These are phyloP conservation scores for Chytriomyces confervae DNA, from an alignment of 192 early-diverging fungal genomes.

Conservation along the genomic window DNA sequence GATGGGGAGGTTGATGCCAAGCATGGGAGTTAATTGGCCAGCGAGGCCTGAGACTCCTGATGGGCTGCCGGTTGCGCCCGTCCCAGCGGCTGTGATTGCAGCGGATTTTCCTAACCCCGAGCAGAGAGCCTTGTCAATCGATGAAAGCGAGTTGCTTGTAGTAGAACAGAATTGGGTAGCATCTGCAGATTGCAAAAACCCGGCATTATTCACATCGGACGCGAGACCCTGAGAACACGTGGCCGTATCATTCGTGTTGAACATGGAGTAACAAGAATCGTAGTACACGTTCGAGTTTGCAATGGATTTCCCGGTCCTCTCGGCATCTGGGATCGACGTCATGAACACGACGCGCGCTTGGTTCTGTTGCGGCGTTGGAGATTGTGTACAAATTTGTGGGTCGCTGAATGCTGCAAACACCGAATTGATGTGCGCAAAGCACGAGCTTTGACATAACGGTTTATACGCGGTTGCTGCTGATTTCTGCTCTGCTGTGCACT, in stretches of 20 bases:
- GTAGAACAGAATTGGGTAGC: slow-evolving; percentile 31
- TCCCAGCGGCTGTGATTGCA: neutral
- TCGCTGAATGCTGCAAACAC: slow-evolving; percentile 35
- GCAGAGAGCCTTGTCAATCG: slow-evolving; percentile 8
- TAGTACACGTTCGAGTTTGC: slow-evolving; percentile 13
- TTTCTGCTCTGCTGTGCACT: neutral
- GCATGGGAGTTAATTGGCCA: neutral
- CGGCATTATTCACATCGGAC: slow-evolving; percentile 29
- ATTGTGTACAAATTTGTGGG: slow-evolving; percentile 31
- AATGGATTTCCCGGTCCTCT: neutral
- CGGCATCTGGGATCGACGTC: neutral
- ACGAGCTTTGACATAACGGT: slow-evolving; percentile 40
- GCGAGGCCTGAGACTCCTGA: neutral
- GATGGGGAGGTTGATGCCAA: slow-evolving; percentile 19
- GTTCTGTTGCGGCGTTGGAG: neutral
- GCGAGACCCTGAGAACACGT: slow-evolving; percentile 29
- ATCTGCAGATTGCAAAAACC: slow-evolving; percentile 25
- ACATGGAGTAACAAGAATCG: slow-evolving; percentile 34
- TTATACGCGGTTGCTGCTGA: slow-evolving; percentile 5
- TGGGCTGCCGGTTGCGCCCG: neutral
- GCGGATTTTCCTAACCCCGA: neutral
- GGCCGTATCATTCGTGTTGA: slow-evolving; percentile 30
- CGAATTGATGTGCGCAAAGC: slow-evolving; percentile 39
- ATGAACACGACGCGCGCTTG: slow-evolving; percentile 8
- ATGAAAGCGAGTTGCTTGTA: neutral